Evolutionary conservation across 495 filamentous ascomycete species (phyloP).

Genomic region (Haplographium delicatum): DNA sequence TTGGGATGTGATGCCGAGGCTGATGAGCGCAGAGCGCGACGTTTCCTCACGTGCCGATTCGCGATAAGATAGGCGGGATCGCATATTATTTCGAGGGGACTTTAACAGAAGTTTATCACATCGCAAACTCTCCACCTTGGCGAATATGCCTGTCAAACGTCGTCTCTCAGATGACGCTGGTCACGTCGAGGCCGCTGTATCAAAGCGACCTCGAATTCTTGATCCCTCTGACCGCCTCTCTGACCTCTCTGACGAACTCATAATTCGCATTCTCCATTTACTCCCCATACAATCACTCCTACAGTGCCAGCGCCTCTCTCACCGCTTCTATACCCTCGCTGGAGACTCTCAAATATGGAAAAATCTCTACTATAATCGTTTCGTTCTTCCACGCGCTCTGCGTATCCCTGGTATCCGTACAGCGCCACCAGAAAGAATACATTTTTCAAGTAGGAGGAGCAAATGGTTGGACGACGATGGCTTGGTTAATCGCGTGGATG

Average conservation of each 20-base stretch:
- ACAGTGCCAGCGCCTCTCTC: constrained; percentile 72
- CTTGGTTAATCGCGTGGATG: constrained; percentile 37
- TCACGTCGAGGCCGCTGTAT: not conserved
- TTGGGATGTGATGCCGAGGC: constrained; percentile 15
- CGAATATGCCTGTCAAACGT: constrained; percentile 18
- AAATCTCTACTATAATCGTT: constrained; percentile 78
- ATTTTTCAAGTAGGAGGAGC: constrained; percentile 66
- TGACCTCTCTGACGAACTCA: constrained; percentile 77
- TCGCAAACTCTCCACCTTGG: not conserved
- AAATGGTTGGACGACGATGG: constrained; percentile 78
- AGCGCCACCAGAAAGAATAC: constrained; percentile 37
- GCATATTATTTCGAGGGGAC: not conserved
- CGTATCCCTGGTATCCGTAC: constrained; percentile 63
- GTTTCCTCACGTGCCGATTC: not conserved
- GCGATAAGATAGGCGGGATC: constrained; percentile 4
- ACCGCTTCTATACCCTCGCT: constrained; percentile 66
- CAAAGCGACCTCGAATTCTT: constrained; percentile 14
- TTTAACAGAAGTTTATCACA: not conserved
- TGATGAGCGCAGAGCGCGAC: not conserved
- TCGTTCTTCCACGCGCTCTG: constrained; percentile 63
- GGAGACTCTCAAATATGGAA: constrained; percentile 91
- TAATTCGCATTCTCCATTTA: constrained; percentile 77
- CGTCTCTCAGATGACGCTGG: constrained; percentile 11
- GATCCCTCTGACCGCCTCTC: constrained; percentile 39
- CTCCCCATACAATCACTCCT: constrained; percentile 64